phyloP scores from a whole-genome alignment of 2,329 filamentous ascomycete species.

The Xylaria sp. region DNA sequence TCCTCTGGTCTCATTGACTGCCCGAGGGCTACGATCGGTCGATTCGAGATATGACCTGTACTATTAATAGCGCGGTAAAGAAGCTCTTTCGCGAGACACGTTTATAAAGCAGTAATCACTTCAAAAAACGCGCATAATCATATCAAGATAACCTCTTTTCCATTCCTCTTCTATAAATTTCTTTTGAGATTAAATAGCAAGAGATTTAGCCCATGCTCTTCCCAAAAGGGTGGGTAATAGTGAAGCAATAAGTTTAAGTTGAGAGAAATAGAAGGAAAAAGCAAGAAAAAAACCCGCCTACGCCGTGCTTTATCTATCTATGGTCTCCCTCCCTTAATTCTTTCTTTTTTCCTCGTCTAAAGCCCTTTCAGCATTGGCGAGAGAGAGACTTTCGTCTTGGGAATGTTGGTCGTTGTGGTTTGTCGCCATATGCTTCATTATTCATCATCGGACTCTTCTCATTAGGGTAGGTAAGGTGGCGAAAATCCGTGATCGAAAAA shows the following conservation, averaged over 20 bases:
- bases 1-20: too few relatives aligned
- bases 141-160: constrained; percentile 5
- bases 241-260: not conserved
- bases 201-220: not conserved
- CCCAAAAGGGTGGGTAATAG: not conserved
- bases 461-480: not conserved
- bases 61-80: too few relatives aligned
- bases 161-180: constrained; percentile 13
- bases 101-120: too few relatives aligned
- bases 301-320: constrained; percentile 7
- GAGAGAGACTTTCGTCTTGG: not conserved
- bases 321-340: not conserved
- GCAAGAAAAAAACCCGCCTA: constrained; percentile 1
- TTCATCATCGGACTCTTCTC: constrained; percentile 2
- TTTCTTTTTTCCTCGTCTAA: not conserved
- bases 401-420: not conserved
- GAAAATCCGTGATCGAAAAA: too few relatives aligned
- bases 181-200: too few relatives aligned
- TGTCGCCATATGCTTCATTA: constrained; percentile 3
- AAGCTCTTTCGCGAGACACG: too few relatives aligned
- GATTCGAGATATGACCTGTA: too few relatives aligned
- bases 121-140: too few relatives aligned
- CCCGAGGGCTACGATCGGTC: too few relatives aligned
- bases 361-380: constrained; percentile 1
- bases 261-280: not conserved